Conservation (phyloP, 1,139 yeast genomes). For the Pichia sp. region DNA sequence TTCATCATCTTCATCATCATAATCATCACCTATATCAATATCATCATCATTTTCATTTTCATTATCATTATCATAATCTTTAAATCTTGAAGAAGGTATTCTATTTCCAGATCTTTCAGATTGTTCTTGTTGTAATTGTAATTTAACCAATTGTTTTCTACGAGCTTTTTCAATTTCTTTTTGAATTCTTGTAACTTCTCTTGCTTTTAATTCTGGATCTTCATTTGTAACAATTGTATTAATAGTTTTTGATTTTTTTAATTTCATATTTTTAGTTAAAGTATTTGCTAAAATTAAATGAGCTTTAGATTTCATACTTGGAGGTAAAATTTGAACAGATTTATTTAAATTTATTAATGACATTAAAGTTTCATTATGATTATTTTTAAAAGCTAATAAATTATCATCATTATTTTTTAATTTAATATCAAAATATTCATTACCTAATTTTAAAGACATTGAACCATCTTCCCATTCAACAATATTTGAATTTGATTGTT, state of each 20-base stretch:
- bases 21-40: constrained; percentile 32
- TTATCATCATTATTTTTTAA: constrained; percentile 65
- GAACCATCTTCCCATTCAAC: constrained; percentile 95
- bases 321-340: constrained; percentile 72
- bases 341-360: constrained; percentile 43
- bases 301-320: constrained; percentile 76
- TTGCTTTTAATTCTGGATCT: constrained; percentile 84
- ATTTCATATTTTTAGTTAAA: constrained; percentile 59
- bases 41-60: constrained; percentile 32
- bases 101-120: constrained; percentile 20
- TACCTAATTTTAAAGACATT: constrained; percentile 77
- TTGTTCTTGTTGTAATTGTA: constrained; percentile 43
- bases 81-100: not conserved
- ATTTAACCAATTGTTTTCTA: constrained; percentile 56
- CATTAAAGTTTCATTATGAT: constrained; percentile 66
- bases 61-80: constrained; percentile 16
- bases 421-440: constrained; percentile 77
- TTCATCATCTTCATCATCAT: constrained; percentile 38
- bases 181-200: constrained; percentile 75
- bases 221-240: constrained; percentile 72
- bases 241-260: constrained; percentile 45
- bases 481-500: constrained; percentile 85
- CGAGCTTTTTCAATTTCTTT: constrained; percentile 62
- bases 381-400: constrained; percentile 65
- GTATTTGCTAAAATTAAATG: constrained; percentile 78